A percentile compares a stretch with the other conserved stretches of the same genome.
These are phyloP conservation scores for Sequoiadendron giganteum DNA, from an alignment of 75 land plant genomes.

Conservation along the genomic window DNA sequence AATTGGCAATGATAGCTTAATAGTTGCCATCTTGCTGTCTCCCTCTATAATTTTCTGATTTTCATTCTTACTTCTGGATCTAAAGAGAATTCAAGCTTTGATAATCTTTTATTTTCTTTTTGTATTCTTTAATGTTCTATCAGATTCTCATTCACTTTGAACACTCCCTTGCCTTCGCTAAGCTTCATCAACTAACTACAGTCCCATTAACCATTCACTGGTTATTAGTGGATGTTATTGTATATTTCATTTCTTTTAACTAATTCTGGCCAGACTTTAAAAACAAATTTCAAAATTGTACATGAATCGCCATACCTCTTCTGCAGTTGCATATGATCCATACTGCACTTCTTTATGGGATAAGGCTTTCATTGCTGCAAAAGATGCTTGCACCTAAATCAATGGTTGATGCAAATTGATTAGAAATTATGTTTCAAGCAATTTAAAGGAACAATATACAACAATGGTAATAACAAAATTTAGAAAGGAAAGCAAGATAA, in stretches of 20 bases:
- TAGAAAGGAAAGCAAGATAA: not conserved
- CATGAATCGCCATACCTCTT: slow-evolving; percentile 67
- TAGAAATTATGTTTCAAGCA: not conserved
- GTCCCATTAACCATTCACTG: not conserved
- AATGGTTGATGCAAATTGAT: not conserved
- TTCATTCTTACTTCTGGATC: not conserved
- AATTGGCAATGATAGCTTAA: not conserved
- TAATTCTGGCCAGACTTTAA: not conserved
- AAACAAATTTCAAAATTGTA: not conserved
- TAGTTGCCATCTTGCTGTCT: not conserved
- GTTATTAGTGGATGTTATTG: not conserved
- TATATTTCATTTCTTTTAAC: not conserved
- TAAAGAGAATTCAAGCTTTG: not conserved
- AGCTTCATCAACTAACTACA: not conserved
- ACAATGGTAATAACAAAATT: not conserved
- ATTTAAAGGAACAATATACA: not conserved
- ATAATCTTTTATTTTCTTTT: not conserved
- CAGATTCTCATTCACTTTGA: not conserved
- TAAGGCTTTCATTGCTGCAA: slow-evolving; percentile 76
- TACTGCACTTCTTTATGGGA: slow-evolving; percentile 92
- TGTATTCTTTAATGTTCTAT: not conserved
- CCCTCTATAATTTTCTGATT: not conserved
- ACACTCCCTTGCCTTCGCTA: not conserved
- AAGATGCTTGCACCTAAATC: slow-evolving; percentile 77
- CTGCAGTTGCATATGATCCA: slow-evolving; percentile 90